Percentiles rank a stretch among this genome's conserved stretches.
Conservation (phyloP, 306 rosid species). For the Vigna mungo region DNA sequence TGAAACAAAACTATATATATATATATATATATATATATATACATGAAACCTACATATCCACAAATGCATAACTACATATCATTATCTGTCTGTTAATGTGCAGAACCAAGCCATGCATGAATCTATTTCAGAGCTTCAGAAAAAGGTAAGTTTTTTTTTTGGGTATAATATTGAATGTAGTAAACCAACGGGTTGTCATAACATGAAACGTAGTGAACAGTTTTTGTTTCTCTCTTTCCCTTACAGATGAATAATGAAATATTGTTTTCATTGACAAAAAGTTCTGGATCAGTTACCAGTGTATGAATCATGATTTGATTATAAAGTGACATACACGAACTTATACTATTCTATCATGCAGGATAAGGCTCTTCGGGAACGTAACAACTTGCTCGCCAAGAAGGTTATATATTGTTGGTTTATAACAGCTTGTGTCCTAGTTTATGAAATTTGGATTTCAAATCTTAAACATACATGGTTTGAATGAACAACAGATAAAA, state of each 20-base stretch:
- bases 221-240: neutral
- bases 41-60: neutral
- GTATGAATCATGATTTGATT: neutral
- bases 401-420: conserved; percentile 48
- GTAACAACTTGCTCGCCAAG: conserved; percentile 67
- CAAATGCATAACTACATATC: neutral
- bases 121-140: conserved; percentile 80
- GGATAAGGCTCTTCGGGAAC: conserved; percentile 82
- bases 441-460: conserved; percentile 12
- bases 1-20: conserved; percentile 21
- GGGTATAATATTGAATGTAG: neutral
- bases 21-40: no score
- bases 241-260: neutral
- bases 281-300: no score
- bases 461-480: conserved; percentile 15
- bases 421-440: neutral
- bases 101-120: conserved; percentile 91
- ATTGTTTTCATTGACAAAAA: no score
- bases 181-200: neutral
- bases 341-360: conserved; percentile 39
- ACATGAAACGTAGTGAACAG: neutral
- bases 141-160: conserved; percentile 59
- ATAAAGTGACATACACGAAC: neutral
- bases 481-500: conserved; percentile 59
- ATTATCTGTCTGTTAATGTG: conserved; percentile 18